These are phyloP conservation scores for Wallacemonas sp. DNA, from an alignment of 208 protist species.

Conservation along the genomic window DNA sequence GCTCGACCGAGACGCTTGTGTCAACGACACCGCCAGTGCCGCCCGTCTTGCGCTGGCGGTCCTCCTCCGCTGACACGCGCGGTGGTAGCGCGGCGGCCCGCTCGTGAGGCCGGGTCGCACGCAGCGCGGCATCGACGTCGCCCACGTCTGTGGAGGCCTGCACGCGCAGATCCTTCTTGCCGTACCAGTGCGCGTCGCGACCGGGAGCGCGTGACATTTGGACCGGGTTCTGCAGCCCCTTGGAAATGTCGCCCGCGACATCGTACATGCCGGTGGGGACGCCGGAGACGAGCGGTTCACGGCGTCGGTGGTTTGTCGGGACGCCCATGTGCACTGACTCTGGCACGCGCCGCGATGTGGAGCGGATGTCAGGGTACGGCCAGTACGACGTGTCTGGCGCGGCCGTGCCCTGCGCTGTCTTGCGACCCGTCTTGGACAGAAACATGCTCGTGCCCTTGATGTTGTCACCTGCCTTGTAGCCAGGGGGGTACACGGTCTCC, in stretches of 20 bases:
- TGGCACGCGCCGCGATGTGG: conserved; percentile 44
- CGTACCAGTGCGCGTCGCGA: conserved; percentile 57
- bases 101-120: conserved; percentile 43
- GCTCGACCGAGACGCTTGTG: conserved; percentile 61
- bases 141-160: conserved; percentile 24
- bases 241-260: conserved; percentile 52
- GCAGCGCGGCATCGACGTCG: conserved; percentile 53
- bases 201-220: conserved; percentile 60
- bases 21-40: conserved; percentile 15
- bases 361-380: conserved; percentile 77
- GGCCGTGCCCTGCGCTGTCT: conserved; percentile 28
- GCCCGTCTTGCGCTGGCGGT: conserved; percentile 8
- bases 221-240: conserved; percentile 39
- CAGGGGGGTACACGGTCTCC: conserved; percentile 1
- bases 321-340: conserved; percentile 48
- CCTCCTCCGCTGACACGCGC: conserved; percentile 14
- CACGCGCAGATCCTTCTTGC: conserved; percentile 24
- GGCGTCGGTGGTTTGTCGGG: conserved; percentile 38
- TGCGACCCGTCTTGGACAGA: conserved; percentile 46
- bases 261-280: conserved; percentile 67
- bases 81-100: conserved; percentile 37
- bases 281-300: conserved; percentile 39
- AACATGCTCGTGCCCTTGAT: conserved; percentile 75
- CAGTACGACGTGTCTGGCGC: conserved; percentile 73
- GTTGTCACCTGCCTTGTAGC: conserved; percentile 29